These are phyloP conservation scores for Polysphondylium violaceum DNA, from an alignment of 78 protist genomes.

Conservation along the genomic window DNA sequence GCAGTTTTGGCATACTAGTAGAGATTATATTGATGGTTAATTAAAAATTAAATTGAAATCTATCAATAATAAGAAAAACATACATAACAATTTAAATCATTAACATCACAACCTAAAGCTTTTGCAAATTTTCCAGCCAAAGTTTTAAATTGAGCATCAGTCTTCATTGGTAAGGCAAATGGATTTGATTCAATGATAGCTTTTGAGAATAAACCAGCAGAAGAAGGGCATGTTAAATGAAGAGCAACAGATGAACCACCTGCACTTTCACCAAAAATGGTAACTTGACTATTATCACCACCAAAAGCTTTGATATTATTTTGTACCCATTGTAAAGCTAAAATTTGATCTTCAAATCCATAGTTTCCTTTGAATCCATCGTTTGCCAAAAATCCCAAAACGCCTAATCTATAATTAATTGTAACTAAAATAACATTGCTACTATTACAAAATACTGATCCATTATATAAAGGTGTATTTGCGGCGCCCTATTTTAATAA, in stretches of 20 bases:
- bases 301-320: conserved; percentile 91
- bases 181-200: conserved; percentile 63
- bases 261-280: conserved; percentile 90
- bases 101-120: conserved; percentile 46
- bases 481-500: conserved; percentile 9
- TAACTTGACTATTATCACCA: conserved; percentile 89
- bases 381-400: conserved; percentile 53
- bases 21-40: no score
- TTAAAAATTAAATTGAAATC: no score
- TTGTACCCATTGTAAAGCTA: conserved; percentile 89
- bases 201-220: conserved; percentile 22
- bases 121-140: conserved; percentile 29
- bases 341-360: conserved; percentile 86
- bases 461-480: conserved; percentile 45
- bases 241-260: conserved; percentile 74
- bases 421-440: conserved; percentile 50
- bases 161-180: conserved; percentile 53
- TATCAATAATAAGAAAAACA: no score
- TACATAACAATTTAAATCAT: conserved; percentile 38
- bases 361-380: conserved; percentile 80
- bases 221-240: conserved; percentile 52
- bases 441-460: conserved; percentile 23
- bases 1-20: neutral
- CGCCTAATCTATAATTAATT: conserved; percentile 71
- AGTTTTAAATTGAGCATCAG: neutral